Conservation (phyloP, 176 grass and related monocot genomes). For the Avena atlantica region DNA sequence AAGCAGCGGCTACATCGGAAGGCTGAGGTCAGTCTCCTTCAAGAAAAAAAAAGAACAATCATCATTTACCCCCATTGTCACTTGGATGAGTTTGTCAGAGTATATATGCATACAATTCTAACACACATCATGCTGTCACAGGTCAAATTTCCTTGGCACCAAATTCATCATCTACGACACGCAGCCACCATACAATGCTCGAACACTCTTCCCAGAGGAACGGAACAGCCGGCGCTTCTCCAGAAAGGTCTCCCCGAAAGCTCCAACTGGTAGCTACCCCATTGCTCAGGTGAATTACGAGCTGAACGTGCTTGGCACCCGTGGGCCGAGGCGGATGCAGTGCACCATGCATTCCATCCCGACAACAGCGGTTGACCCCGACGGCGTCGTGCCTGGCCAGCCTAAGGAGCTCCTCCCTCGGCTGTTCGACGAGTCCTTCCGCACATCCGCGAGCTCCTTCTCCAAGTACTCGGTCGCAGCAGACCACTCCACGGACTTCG, state of each 20-base stretch:
- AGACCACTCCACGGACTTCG: constrained; percentile 61
- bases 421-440: constrained; percentile 76
- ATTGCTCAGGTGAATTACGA: constrained; percentile 82
- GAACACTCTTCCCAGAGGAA: constrained; percentile 28
- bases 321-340: constrained; percentile 87
- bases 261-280: constrained; percentile 54
- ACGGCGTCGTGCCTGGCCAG: constrained; percentile 64
- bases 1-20: constrained; percentile 79
- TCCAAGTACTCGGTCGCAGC: constrained; percentile 43
- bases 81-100: neutral
- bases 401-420: constrained; percentile 53
- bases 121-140: constrained; percentile 30
- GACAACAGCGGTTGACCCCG: constrained; percentile 58
- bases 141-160: constrained; percentile 94
- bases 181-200: constrained; percentile 55
- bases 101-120: constrained; percentile 5
- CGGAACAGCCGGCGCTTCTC: constrained; percentile 59
- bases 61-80: constrained; percentile 4
- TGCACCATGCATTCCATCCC: constrained; percentile 85
- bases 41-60: neutral
- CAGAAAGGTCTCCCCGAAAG: constrained; percentile 82
- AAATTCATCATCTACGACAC: constrained; percentile 87
- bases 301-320: constrained; percentile 82
- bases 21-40: constrained; percentile 57
- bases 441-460: constrained; percentile 55